phyloP scores from a whole-genome alignment of 1,284 basidiomycete genomes.

The Irpex sp. region DNA sequence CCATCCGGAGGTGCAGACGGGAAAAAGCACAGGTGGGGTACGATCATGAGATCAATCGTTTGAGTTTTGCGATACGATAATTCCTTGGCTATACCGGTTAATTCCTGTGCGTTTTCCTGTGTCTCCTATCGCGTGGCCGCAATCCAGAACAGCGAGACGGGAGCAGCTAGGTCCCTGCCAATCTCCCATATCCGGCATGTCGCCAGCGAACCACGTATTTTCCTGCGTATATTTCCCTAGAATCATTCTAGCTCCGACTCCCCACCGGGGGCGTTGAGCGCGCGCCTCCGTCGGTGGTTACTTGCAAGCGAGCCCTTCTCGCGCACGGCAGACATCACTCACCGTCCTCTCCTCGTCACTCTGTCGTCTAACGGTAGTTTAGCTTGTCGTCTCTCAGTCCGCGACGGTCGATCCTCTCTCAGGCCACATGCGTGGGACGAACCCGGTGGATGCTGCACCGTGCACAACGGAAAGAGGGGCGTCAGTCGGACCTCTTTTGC shows the following conservation, averaged over 20 bases:
- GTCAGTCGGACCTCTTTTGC: neutral
- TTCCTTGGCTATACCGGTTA: slow-evolving; percentile 1
- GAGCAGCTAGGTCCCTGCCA: neutral
- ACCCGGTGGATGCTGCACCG: neutral
- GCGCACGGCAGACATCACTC: slow-evolving; percentile 4
- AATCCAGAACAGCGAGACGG: neutral
- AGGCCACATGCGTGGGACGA: neutral
- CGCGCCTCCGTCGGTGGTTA: slow-evolving; percentile 8
- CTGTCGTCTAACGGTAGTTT: neutral
- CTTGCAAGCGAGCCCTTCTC: slow-evolving; percentile 7
- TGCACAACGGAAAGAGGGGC: neutral
- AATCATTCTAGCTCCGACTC: slow-evolving; percentile 1
- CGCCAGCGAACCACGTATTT: neutral
- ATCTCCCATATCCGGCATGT: neutral
- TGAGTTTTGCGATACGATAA: neutral
- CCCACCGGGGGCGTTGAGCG: slow-evolving; percentile 1
- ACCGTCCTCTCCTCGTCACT: neutral
- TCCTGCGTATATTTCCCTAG: neutral
- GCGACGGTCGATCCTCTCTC: neutral
- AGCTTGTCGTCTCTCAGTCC: neutral
- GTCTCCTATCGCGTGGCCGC: neutral
- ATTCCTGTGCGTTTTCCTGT: slow-evolving; percentile 5
- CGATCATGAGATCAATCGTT: slow-evolving; percentile 17
- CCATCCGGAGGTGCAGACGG: slow-evolving; percentile 6
- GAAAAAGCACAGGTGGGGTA: slow-evolving; percentile 3